Percentiles rank a stretch among this genome's conserved stretches.
Conservation (phyloP, 192 early-diverging fungal genomes). For the Rhizoclosmatium globosum region DNA sequence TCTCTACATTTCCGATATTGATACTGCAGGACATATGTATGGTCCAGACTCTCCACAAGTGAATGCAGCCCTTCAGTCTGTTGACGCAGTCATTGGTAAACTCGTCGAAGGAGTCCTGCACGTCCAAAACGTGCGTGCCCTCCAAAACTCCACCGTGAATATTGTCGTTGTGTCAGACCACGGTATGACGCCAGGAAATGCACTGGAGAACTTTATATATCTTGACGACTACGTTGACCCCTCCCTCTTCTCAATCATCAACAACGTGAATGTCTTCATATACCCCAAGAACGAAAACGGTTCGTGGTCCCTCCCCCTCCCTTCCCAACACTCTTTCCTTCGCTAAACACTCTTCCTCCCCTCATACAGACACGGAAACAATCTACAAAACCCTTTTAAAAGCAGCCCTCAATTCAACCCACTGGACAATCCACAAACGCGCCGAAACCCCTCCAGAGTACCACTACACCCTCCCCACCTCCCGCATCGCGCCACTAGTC, state of each 20-base stretch:
- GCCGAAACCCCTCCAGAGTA: conserved; percentile 75
- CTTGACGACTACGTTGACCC: conserved; percentile 77
- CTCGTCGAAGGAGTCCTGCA: conserved; percentile 63
- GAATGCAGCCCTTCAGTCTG: conserved; percentile 57
- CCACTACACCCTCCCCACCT: conserved; percentile 67
- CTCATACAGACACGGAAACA: background rate
- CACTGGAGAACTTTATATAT: conserved; percentile 64
- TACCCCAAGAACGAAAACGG: conserved; percentile 55
- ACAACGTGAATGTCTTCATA: conserved; percentile 68
- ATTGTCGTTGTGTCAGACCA: conserved; percentile 81
- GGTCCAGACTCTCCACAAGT: conserved; percentile 75
- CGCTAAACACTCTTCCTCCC: background rate
- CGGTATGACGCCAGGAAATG: conserved; percentile 75
- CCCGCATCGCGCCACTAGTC: conserved; percentile 78
- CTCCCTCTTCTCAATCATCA: conserved; percentile 57
- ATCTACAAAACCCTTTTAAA: conserved; percentile 54
- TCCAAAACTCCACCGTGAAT: conserved; percentile 61
- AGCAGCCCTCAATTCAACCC: conserved; percentile 41
- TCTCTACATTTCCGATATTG: conserved; percentile 84
- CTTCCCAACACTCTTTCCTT: conserved; percentile 44
- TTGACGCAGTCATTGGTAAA: conserved; percentile 69
- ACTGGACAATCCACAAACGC: conserved; percentile 67
- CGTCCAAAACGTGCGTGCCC: conserved; percentile 62
- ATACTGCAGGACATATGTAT: conserved; percentile 75
- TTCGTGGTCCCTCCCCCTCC: conserved; percentile 67